Evolutionary conservation across 345 rosid genomes (phyloP), one percentile per base, ranked within the genome.

Genomic region (Turnera subulata): DNA sequence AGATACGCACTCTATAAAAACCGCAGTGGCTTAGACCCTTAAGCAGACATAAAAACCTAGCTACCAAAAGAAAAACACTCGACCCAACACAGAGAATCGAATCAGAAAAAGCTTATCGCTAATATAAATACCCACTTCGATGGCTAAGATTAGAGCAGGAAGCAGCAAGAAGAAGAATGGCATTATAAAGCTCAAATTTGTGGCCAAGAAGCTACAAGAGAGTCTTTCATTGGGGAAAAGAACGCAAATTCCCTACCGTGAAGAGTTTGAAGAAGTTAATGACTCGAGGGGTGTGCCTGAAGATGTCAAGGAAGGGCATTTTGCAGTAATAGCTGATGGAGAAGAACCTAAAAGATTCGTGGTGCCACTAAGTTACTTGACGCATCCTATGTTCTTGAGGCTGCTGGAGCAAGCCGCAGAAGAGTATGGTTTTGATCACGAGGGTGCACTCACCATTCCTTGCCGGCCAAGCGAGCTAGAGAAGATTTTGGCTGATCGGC

Each of bases 231-330:
- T 57, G 45, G 69, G 57, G 59, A 66, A 51, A 22, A 66, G n/a
- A 58, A 44, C 13, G 32, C n/a, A 24, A 29, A 15, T 39, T 6
- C 25, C 56, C n/a, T 20, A 32, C 19, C 12, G 11, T 18, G 50
- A 62, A 14, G 65, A 64, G 6, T 55, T 11, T 11, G 59, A 67
- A 15, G 67, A 65, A 52, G 39, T 19, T 12, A 21, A 24, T 55
- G 45, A 32, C 11, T 53, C n/a, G n/a, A n/a, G n/a, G n/a, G n/a
- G 26, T 45, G 82, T 80, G 51, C 91, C 91, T 0, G 71, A 78
- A 56, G 95, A 88, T 55, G 91, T 88, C 18, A 84, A 84, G 58
- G 82, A 81, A 76, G 88, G 92, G 17, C 92, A 88, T 47, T 78
- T 88, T 5, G 83, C 82, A 0, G 89, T 88, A 39, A 52, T 83